Base-by-base conservation (phyloP, 2,329 filamentous ascomycete species). In the Tolypocladium guangdongense region DNA sequence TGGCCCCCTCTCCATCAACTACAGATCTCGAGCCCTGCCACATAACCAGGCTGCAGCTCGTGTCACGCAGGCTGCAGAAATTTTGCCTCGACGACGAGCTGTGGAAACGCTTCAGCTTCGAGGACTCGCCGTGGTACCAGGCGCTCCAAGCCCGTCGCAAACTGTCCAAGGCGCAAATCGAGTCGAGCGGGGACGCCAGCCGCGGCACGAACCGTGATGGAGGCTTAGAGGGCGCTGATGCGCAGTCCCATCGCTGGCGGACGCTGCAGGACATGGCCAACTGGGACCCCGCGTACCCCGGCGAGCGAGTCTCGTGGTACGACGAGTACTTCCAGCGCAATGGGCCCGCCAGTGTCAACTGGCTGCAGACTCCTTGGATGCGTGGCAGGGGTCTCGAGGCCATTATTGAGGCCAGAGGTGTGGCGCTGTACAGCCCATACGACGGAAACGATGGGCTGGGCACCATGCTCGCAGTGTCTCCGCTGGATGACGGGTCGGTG, bases 401-500 rank as follows among this genome's bases (percentile, higher is more conserved):
- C 54, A 66, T 74, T 32, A 71, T 82, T 37, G 89, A 95, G 62
- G 83, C 84, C 7, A 83, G 87, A 38, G 90, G 90, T 0, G 74
- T 90, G 60, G 88, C 86, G 0, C 64, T 93, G 10, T 84, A 86
- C 60, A 72, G 70, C 24, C 74, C 75, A 1, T 76, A 74, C 36
- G 71, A 74, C n/a, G 70, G 78, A 20, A 74, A 80, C 27, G 74
- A 78, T 18, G 63, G 63, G 3, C 52, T 61, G 18, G 71, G 69
- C 33, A 71, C 70, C 3, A 57, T 77, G 56, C 74, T 84, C 52
- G 83, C 88, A 0, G 78, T 95, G 18, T 85, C 87, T 0, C 89
- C 90, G 2, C 73, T 96, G 8, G 89, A 95, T 54, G 88, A 96
- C 64, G 90, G 90, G 0, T 90, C 88, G 51, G 78, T 96, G n/a